Percentiles rank a stretch among this genome's conserved stretches.
phyloP scores from a whole-genome alignment of 1,284 basidiomycete species.

The Marasmius oreades region DNA sequence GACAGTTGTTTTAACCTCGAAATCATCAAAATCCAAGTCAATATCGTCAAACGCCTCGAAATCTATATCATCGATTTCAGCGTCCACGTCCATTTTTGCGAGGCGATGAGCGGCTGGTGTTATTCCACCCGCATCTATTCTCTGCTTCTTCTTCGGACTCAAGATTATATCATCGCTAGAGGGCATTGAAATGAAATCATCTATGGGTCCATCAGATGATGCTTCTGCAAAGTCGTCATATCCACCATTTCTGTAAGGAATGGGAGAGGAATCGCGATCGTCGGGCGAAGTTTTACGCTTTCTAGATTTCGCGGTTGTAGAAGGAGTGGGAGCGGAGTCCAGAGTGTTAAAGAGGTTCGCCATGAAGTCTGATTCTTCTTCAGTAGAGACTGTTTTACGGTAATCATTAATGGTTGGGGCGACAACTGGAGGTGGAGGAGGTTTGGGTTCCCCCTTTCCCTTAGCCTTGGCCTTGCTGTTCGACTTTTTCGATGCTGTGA shows the following conservation, averaged over 20 bases:
- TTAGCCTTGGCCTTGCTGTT: conserved; percentile 38
- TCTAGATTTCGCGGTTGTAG: conserved; percentile 37
- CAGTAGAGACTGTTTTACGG: conserved; percentile 67
- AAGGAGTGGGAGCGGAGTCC: conserved; percentile 40
- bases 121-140: conserved; percentile 40
- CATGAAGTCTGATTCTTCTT: conserved; percentile 88
- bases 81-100: conserved; percentile 54
- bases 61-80: conserved; percentile 34
- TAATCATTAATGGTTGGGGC: conserved; percentile 72
- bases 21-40: conserved; percentile 56
- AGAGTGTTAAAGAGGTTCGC: conserved; percentile 67
- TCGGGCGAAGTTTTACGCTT: conserved; percentile 74
- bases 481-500: conserved; percentile 39
- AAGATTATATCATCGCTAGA: conserved; percentile 56
- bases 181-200: conserved; percentile 36
- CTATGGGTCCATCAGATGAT: conserved; percentile 58
- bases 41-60: conserved; percentile 49
- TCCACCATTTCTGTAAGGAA: conserved; percentile 27
- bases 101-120: conserved; percentile 54
- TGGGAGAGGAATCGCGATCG: conserved; percentile 35
- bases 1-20: conserved; percentile 23
- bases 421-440: conserved; percentile 44
- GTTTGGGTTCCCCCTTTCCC: conserved; percentile 29
- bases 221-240: conserved; percentile 30
- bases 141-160: conserved; percentile 69